Evolutionary conservation across 306 rosid species (phyloP).

Genomic region (Luffa acutangula): DNA sequence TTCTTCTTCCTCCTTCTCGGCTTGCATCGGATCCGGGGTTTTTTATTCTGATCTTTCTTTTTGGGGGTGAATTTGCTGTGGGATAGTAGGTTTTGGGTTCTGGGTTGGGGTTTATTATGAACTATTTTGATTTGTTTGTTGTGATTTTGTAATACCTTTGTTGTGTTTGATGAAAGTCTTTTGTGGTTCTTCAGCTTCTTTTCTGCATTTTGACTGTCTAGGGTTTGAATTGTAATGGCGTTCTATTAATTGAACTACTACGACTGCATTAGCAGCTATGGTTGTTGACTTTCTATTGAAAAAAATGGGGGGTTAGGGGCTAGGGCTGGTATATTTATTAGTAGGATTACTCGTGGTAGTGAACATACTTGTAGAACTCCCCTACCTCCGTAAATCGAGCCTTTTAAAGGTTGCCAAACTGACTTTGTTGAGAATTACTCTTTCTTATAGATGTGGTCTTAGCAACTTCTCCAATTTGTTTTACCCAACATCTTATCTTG

Average conservation of each 20-base stretch:
- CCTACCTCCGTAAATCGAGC: neutral
- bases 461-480: neutral
- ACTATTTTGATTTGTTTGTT: neutral
- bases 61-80: neutral
- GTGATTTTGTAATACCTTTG: neutral
- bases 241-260: neutral
- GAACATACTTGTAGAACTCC: neutral
- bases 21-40: slow-evolving; percentile 9
- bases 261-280: neutral
- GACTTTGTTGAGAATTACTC: neutral
- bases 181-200: neutral
- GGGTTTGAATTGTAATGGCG: slow-evolving; percentile 6
- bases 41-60: slow-evolving; percentile 6
- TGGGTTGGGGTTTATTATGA: neutral
- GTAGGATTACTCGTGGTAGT: neutral
- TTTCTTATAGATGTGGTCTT: neutral
- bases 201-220: neutral
- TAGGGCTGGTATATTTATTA: neutral
- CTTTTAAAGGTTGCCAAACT: neutral
- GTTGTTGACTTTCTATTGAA: neutral
- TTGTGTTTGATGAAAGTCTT: slow-evolving; percentile 1
- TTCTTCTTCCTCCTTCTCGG: neutral
- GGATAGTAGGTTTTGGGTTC: neutral
- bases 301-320: neutral
- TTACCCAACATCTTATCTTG: neutral